Conservation (phyloP, 768 basidiomycete genomes). For the Arthromyces matolae region DNA sequence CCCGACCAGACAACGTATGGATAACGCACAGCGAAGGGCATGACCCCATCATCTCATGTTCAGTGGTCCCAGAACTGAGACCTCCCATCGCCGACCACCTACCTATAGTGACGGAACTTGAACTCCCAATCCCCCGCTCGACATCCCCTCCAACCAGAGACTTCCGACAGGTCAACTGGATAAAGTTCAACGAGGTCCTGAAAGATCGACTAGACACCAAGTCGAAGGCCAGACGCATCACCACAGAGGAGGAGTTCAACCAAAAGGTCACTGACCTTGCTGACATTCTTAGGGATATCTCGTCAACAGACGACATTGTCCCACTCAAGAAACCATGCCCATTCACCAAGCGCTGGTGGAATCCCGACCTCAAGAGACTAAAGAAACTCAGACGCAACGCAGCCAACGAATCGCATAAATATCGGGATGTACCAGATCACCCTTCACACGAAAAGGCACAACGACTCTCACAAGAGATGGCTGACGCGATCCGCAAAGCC, state of each 20-base stretch:
- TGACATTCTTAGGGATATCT: slow-evolving; percentile 5
- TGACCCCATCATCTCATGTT: neutral
- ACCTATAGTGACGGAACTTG: slow-evolving; percentile 24
- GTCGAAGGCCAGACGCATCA: neutral
- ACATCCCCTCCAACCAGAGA: slow-evolving; percentile 6
- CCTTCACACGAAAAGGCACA: neutral
- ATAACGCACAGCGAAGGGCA: neutral
- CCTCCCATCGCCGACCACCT: slow-evolving; percentile 30
- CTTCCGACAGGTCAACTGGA: slow-evolving; percentile 23
- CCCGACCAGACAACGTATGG: slow-evolving; percentile 2
- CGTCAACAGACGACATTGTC: neutral
- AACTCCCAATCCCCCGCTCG: slow-evolving; percentile 8
- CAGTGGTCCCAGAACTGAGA: neutral
- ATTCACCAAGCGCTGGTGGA: slow-evolving; percentile 21
- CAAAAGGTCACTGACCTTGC: slow-evolving; percentile 2
- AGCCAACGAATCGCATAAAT: neutral
- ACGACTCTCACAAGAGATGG: neutral
- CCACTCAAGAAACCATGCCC: slow-evolving; percentile 10
- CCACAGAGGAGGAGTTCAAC: slow-evolving; percentile 2
- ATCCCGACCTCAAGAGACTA: slow-evolving; percentile 5
- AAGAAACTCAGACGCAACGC: neutral
- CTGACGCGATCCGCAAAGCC: neutral
- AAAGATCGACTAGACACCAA: neutral
- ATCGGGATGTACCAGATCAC: neutral
- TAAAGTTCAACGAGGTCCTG: slow-evolving; percentile 15